Percentiles rank a stretch among this genome's conserved stretches.
These are phyloP conservation scores for Selenicereus undatus DNA, from an alignment of 148 eudicot genomes.

Conservation along the genomic window DNA sequence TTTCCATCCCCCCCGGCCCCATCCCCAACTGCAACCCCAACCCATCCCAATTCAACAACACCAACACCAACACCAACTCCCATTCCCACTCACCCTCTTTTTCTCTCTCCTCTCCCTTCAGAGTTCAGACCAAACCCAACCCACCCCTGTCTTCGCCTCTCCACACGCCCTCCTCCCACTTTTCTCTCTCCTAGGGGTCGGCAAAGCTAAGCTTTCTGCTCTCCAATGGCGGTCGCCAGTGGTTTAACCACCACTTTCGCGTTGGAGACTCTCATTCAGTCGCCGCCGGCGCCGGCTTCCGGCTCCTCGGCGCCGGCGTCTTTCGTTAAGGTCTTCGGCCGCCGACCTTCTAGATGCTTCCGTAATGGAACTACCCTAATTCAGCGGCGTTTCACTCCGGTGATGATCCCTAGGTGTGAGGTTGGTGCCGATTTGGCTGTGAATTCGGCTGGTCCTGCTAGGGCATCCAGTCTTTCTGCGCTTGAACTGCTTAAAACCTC, in stretches of 20 bases:
- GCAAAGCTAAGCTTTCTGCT: background rate
- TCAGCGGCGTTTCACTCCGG: slow-evolving; percentile 18
- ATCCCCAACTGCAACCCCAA: background rate
- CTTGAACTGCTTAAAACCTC: slow-evolving; percentile 45
- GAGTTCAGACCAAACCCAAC: background rate
- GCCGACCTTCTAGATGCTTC: slow-evolving; percentile 7
- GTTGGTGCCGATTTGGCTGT: slow-evolving; percentile 26
- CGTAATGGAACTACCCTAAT: slow-evolving; percentile 11
- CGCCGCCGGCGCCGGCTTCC: slow-evolving; percentile 15
- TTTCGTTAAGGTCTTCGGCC: slow-evolving; percentile 26
- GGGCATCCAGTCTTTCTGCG: slow-evolving; percentile 37
- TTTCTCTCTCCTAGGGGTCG: slow-evolving; percentile 2
- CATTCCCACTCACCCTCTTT: background rate
- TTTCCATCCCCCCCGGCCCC: background rate
- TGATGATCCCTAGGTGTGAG: slow-evolving; percentile 38
- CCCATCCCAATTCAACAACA: background rate
- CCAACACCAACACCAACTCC: background rate
- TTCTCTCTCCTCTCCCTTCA: slow-evolving; percentile 4
- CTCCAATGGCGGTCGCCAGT: slow-evolving; percentile 61
- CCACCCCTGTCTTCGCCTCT: background rate
- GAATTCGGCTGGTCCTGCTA: slow-evolving; percentile 9
- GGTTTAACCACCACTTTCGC: slow-evolving; percentile 45
- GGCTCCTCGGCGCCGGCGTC: slow-evolving; percentile 2
- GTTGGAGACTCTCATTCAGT: slow-evolving; percentile 47
- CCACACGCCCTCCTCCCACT: slow-evolving; percentile 16